A percentile compares a stretch with the other conserved stretches of the same genome.
phyloP scores from a whole-genome alignment of 352 stramenopile genomes.

The Globisporangium echinulatum region DNA sequence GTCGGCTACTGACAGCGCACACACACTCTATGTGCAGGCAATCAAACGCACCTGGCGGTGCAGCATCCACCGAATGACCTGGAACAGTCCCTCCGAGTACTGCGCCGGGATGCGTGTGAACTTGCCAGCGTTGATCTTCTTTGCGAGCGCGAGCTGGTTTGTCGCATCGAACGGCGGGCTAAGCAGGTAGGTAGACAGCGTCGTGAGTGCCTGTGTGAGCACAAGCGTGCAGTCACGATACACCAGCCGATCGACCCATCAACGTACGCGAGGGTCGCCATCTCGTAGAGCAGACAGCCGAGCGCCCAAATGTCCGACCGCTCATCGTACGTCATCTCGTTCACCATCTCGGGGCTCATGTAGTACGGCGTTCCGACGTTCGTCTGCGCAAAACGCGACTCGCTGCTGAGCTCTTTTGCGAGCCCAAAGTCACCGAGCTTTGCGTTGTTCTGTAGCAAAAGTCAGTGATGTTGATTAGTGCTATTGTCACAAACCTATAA shows the following conservation, averaged over 20 bases:
- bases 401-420: conserved; percentile 86
- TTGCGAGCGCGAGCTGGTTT: conserved; percentile 89
- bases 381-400: conserved; percentile 87
- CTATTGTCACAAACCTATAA: no score
- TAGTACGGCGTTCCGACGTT: conserved; percentile 92
- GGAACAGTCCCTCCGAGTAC: conserved; percentile 89
- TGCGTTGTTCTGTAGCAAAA: conserved; percentile 66
- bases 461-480: background rate
- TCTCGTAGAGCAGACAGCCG: conserved; percentile 89
- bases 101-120: conserved; percentile 86
- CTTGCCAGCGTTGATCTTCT: conserved; percentile 92
- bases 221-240: no score
- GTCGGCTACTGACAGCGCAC: background rate
- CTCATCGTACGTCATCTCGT: conserved; percentile 91
- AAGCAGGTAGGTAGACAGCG: background rate
- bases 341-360: conserved; percentile 91
- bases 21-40: background rate
- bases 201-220: no score
- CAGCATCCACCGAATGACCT: conserved; percentile 89
- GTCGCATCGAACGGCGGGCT: conserved; percentile 89
- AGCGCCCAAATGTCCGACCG: conserved; percentile 90
- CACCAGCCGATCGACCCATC: background rate
- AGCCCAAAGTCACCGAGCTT: conserved; percentile 91
- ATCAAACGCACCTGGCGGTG: conserved; percentile 36
- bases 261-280: conserved; percentile 77